These are phyloP conservation scores for Cenchrus americanus DNA, from an alignment of 176 grass and related monocot species.

Conservation along the genomic window DNA sequence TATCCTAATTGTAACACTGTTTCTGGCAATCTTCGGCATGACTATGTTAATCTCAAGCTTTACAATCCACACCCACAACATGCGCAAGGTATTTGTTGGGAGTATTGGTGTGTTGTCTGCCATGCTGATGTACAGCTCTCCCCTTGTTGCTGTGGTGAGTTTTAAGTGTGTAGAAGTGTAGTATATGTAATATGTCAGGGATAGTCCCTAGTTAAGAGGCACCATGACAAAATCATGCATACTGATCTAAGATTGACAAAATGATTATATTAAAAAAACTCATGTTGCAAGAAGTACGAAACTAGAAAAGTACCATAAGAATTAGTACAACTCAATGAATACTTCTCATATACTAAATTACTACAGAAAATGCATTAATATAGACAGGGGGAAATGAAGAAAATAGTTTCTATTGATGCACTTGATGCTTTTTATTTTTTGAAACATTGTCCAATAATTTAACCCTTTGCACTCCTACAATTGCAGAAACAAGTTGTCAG, in stretches of 20 bases:
- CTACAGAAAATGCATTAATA: neutral
- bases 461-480: neutral
- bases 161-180: too few relatives aligned
- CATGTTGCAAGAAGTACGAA: neutral
- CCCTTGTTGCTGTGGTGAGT: slow-evolving; percentile 25
- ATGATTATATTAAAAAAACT: neutral
- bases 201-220: too few relatives aligned
- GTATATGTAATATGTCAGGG: too few relatives aligned
- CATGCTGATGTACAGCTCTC: slow-evolving; percentile 69
- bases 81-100: slow-evolving; percentile 65
- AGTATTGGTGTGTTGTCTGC: slow-evolving; percentile 61
- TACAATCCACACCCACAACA: slow-evolving; percentile 48
- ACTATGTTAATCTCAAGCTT: slow-evolving; percentile 58
- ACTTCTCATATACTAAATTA: neutral
- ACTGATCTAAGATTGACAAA: neutral
- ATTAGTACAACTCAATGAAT: neutral
- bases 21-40: slow-evolving; percentile 43
- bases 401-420: neutral
- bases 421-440: neutral
- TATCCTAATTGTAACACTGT: slow-evolving; percentile 41
- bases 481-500: slow-evolving; percentile 19
- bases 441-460: neutral
- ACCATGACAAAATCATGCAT: neutral
- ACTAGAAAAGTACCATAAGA: neutral
- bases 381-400: neutral